Evolutionary conservation across 768 basidiomycete genomes (phyloP).

Genomic region (Termitomyces sp.): DNA sequence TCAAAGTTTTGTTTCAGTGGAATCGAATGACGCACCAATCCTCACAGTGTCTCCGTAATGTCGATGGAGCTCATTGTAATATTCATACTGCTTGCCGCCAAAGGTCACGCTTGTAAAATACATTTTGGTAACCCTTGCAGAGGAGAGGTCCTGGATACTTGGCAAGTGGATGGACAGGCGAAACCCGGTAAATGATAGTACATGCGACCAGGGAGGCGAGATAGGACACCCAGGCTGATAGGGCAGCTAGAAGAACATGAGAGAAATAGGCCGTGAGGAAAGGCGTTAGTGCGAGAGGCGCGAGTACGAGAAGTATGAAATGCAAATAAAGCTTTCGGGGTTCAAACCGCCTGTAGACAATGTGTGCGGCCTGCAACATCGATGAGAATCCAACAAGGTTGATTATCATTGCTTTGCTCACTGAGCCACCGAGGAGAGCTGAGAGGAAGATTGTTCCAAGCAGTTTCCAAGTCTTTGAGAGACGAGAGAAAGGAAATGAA

Average conservation of each 20-base stretch:
- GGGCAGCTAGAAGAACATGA: background rate
- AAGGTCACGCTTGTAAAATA: constrained; percentile 29
- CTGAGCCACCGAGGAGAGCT: background rate
- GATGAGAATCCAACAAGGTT: background rate
- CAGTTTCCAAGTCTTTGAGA: background rate
- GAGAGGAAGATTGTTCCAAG: background rate
- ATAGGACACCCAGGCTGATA: constrained; percentile 7
- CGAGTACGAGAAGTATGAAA: constrained; percentile 8
- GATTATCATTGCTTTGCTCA: background rate
- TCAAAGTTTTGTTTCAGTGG: too few species aligned
- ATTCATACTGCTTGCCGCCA: constrained; percentile 41
- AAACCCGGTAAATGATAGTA: constrained; percentile 47
- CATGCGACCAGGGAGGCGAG: too few species aligned
- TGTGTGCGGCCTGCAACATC: constrained; percentile 9
- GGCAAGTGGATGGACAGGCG: constrained; percentile 46
- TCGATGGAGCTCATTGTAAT: constrained; percentile 42
- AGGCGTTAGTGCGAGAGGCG: constrained; percentile 5
- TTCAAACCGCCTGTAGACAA: constrained; percentile 10
- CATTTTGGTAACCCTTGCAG: constrained; percentile 38
- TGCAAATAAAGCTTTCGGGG: constrained; percentile 7
- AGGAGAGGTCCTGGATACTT: constrained; percentile 45
- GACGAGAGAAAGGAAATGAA: too few species aligned
- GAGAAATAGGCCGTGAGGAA: background rate
- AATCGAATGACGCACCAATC: constrained; percentile 36
- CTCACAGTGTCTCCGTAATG: constrained; percentile 53